phyloP scores from a whole-genome alignment of 192 early-diverging fungal species.

The Diversispora eburnea region DNA sequence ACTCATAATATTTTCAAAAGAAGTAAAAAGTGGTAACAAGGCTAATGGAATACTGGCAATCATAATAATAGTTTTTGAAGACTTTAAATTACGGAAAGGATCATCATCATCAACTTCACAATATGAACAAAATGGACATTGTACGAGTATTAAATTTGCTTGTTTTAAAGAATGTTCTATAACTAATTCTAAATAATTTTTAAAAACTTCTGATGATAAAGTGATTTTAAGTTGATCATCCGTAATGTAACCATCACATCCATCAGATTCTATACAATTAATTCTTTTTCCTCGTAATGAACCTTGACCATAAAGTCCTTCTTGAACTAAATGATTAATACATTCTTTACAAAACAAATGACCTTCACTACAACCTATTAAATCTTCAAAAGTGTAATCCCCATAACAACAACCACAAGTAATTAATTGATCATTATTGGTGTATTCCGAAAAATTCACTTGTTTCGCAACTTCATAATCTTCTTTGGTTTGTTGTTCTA shows the following conservation, averaged over 20 bases:
- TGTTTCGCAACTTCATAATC: conserved; percentile 34
- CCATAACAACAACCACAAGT: conserved; percentile 46
- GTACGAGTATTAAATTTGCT: conserved; percentile 20
- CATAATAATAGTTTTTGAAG: conserved; percentile 21
- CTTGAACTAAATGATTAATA: conserved; percentile 38
- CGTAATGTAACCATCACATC: conserved; percentile 34
- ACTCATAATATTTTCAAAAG: conserved; percentile 1
- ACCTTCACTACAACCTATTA: conserved; percentile 40
- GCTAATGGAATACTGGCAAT: conserved; percentile 22
- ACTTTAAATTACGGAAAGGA: conserved; percentile 11
- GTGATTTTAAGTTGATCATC: conserved; percentile 21
- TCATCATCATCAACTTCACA: conserved; percentile 36
- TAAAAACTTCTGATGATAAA: conserved; percentile 32
- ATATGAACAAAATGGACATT: conserved; percentile 38
- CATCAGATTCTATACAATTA: conserved; percentile 32
- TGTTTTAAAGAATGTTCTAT: conserved; percentile 30
- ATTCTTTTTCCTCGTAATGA: conserved; percentile 33
- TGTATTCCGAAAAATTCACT: conserved; percentile 39
- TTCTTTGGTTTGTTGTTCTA: conserved; percentile 23
- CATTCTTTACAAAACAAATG: conserved; percentile 45
- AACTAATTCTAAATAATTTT: conserved; percentile 31
- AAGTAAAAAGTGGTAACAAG: conserved; percentile 18
- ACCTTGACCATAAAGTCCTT: conserved; percentile 46
- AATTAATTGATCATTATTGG: conserved; percentile 33
- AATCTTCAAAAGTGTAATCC: conserved; percentile 44